phyloP scores from a whole-genome alignment of 192 early-diverging fungal genomes.

The Geranomyces variabilis region DNA sequence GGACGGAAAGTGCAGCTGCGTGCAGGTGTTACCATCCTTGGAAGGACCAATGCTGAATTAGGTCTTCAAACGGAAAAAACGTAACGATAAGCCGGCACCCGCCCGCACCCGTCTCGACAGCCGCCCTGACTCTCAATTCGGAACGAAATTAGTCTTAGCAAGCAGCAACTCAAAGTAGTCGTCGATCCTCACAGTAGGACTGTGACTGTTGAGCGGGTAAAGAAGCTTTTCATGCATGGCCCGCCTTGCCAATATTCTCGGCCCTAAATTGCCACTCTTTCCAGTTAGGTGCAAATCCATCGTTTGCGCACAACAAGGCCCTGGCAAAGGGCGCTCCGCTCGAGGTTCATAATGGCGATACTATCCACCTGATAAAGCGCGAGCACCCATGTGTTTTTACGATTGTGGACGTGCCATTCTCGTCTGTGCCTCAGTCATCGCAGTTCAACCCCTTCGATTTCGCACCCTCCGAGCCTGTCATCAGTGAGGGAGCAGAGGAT shows the following conservation, averaged over 20 bases:
- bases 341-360: slow-evolving; percentile 14
- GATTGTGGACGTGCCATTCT: slow-evolving; percentile 15
- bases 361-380: slow-evolving; percentile 15
- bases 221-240: not conserved
- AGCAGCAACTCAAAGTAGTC: slow-evolving; percentile 18
- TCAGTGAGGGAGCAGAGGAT: not conserved
- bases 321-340: slow-evolving; percentile 4
- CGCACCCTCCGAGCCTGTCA: not conserved
- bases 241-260: too few species aligned
- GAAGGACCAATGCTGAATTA: slow-evolving; percentile 13
- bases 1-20: not conserved
- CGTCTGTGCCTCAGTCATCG: slow-evolving; percentile 8
- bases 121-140: too few species aligned
- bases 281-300: slow-evolving; percentile 33
- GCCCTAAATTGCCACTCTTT: too few species aligned
- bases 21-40: slow-evolving; percentile 22
- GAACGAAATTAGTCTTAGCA: slow-evolving; percentile 28
- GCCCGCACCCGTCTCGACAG: not conserved
- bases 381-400: slow-evolving; percentile 5
- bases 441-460: not conserved
- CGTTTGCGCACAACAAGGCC: slow-evolving; percentile 12
- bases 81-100: not conserved
- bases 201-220: slow-evolving; percentile 30
- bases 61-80: slow-evolving; percentile 22
- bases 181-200: slow-evolving; percentile 5